A percentile compares a stretch with the other conserved stretches of the same genome.
Conservation (phyloP, 2,329 filamentous ascomycete genomes). For the Fusarium protoensiforme region DNA sequence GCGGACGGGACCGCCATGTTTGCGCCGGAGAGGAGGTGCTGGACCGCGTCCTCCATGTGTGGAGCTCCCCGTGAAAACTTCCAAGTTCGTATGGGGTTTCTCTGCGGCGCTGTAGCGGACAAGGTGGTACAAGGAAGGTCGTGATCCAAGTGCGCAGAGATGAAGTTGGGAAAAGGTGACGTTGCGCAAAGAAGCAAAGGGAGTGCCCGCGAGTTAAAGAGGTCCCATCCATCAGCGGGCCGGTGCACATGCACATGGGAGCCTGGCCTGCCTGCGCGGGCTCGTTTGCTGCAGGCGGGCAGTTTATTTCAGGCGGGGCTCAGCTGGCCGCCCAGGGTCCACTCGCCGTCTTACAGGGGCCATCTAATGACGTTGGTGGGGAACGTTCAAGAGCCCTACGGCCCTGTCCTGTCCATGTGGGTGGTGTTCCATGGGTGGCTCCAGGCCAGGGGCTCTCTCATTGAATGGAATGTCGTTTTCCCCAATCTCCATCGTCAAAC, state of each 20-base stretch:
- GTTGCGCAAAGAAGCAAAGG: neutral
- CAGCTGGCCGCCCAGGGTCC: conserved; percentile 10
- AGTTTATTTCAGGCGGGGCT: conserved; percentile 3
- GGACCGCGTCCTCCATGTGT: conserved; percentile 20
- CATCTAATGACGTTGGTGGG: conserved; percentile 27
- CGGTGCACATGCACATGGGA: neutral
- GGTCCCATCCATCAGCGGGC: neutral
- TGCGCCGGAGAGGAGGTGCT: conserved; percentile 22
- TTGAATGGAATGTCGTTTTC: neutral
- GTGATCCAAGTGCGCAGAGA: neutral
- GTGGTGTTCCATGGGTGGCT: no score
- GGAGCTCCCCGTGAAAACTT: neutral
- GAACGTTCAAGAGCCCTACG: conserved; percentile 11
- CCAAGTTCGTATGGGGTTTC: neutral
- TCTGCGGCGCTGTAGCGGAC: neutral
- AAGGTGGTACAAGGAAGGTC: neutral
- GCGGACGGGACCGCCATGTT: conserved; percentile 41
- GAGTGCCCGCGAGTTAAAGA: neutral
- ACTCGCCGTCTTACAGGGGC: conserved; percentile 19
- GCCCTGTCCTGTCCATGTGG: neutral
- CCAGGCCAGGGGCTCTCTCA: conserved; percentile 3
- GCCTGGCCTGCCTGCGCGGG: neutral
- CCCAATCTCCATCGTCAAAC: neutral
- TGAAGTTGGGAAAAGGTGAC: neutral
- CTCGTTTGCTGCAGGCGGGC: neutral